Evolutionary conservation across 2,329 filamentous ascomycete species (phyloP), one percentile per base, ranked within the genome.

Genomic region (Pseudocercospora musae): DNA sequence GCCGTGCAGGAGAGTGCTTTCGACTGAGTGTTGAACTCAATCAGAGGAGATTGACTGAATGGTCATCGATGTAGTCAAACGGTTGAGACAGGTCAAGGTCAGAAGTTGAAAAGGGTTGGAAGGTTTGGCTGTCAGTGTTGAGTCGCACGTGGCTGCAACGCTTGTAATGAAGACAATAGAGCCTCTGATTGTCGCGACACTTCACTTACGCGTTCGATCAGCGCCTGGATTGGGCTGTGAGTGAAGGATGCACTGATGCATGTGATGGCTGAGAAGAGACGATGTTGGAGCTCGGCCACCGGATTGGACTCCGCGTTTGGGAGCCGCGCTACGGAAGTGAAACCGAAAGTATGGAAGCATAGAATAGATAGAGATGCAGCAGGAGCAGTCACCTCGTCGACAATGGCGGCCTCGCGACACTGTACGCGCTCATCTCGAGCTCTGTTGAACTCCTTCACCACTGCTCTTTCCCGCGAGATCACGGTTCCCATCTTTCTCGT

Each of bases 401-500:
- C 58, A 23, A 73, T 72, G 70, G 67, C 65, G 27, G 49, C 67
- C 10, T 60, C 66, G 62, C 59, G 64, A 57, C 65, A 67, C 15
- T 71, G 70, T 57, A 53, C 59, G 40, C 66, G 70, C 62, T 66
- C 70, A 37, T 69, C 70, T 9, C 59, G 64, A 58, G 69, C 68
- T 4, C 59, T 72, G 4, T 20, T 33, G 18, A 62, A 56, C 6
- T 55, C 52, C 23, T 58, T 71, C 57, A 62, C 62, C 37, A 11
- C 37, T 4, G 60, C 56, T 48, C 50, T n/a, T 33, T 21, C 58
- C 13, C 60, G 62, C 60, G 61, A 68, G 15, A 37, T 65, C 42
- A 70, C 65, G 5, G 64, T 92, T 52, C 89, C 90, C 29, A 78
- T 84, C 25, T 92, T 93, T 75, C 87, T 94, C 54, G 80, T 91